These are phyloP conservation scores for Quercus phellos DNA, from an alignment of 331 rosid genomes.

Conservation along the genomic window DNA sequence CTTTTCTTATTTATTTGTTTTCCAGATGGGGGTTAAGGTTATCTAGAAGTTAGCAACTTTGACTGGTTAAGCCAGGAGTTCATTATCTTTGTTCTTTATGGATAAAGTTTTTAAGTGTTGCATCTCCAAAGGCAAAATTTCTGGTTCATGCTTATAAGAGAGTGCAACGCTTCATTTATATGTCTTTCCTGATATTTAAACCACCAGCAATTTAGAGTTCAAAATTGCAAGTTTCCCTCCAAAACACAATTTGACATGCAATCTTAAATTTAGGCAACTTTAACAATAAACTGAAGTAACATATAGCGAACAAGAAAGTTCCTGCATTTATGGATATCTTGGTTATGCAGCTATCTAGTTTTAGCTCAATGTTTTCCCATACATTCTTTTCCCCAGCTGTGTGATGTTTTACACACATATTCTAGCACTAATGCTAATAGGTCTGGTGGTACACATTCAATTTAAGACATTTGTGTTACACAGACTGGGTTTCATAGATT, in stretches of 20 bases:
- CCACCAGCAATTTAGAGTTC: background rate
- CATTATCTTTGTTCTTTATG: background rate
- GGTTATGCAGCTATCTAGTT: background rate
- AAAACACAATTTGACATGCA: background rate
- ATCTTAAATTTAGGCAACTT: background rate
- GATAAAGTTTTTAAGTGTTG: background rate
- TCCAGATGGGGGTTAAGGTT: background rate
- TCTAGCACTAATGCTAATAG: slow-evolving; percentile 6
- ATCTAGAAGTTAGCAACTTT: background rate
- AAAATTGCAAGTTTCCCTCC: background rate
- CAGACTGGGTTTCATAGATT: background rate
- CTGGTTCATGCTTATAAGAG: background rate
- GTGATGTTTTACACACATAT: background rate
- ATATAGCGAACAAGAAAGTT: background rate
- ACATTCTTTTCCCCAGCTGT: background rate
- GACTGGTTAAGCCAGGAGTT: background rate
- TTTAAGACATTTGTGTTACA: background rate
- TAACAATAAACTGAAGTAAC: background rate
- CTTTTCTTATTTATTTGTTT: background rate
- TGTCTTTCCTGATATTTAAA: background rate
- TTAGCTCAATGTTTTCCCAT: background rate
- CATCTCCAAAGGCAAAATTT: background rate
- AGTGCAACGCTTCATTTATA: background rate
- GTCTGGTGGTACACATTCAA: background rate
- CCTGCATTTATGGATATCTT: background rate